Evolutionary conservation across 352 stramenopile species (phyloP), one percentile per base, ranked within the genome.

Genomic region (Phytophthora colocasiae): DNA sequence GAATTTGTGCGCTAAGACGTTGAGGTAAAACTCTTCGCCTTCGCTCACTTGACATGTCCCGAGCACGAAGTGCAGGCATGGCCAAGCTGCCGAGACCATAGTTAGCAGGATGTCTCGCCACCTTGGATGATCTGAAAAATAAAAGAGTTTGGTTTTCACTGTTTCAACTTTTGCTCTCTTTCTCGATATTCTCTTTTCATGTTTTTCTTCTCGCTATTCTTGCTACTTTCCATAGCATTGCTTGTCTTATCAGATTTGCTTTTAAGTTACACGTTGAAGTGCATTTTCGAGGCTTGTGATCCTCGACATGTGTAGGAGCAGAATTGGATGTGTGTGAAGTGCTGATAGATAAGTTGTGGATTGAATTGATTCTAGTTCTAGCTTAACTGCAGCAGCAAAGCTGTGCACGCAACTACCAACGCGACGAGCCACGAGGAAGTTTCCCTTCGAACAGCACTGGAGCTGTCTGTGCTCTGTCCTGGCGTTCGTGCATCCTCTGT

Each of bases 41-140:
- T 78, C 59, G 70, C 65, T 68, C 70, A 71, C 60, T 61, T 15
- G 55, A 75, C 70, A 63, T 75, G 70, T 68, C 41, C 49, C 38
- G 24, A 63, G 63, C 69, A 73, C 44, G 7, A 36, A 31, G 54
- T 66, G 58, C 53, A 61, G 53, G 50, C 70, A 75, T 72, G 70
- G 55, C 57, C 65, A 75, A 69, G 56, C 19, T 74, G 70, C 70
- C 70, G 70, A 72, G 70, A 75, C 57, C 32, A 58, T 75, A 69
- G 65, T 69, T 66, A 77, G 65, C 60, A 78, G 70, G 60, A 75
- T 63, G 52, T 75, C 57, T 75, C 70, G 70, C 70, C 70, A 74
- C 43, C 56, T 69, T 75, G 63, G 54, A 71, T 66, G 53, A 72
- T 78, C 51, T 43, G 55, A 69, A 69, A 59, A 63, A 70, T 66